Conservation (phyloP, 2,329 filamentous ascomycete genomes). For the Fonsecaea multimorphosa region DNA sequence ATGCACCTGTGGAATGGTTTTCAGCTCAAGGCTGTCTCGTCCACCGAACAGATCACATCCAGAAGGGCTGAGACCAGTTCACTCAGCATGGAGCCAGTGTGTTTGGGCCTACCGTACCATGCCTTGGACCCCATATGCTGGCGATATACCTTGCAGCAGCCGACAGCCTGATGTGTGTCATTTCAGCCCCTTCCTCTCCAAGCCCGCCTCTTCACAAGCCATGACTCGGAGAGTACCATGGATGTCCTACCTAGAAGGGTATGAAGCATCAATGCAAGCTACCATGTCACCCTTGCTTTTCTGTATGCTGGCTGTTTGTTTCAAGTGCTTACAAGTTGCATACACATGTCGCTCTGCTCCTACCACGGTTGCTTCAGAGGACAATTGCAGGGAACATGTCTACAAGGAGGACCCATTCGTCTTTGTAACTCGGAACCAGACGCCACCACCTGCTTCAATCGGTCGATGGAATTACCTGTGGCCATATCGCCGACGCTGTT, state of each 20-base stretch:
- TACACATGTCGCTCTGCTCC: not conserved
- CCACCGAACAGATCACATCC: not conserved
- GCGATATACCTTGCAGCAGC: not conserved
- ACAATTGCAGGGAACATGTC: not conserved
- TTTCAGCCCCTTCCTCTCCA: not conserved
- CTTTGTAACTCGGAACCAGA: not conserved
- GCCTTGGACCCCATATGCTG: not conserved
- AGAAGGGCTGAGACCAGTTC: not conserved
- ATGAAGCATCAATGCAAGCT: not conserved
- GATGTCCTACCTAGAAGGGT: not conserved
- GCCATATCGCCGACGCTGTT: not conserved
- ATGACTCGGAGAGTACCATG: not conserved
- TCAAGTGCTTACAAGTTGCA: constrained; percentile 6
- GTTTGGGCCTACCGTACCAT: not conserved
- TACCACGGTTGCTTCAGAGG: not conserved
- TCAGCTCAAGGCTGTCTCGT: not conserved
- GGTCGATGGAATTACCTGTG: not conserved
- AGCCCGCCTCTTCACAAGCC: not conserved
- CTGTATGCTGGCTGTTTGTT: constrained; percentile 7
- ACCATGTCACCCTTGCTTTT: not conserved
- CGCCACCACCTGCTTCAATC: constrained; percentile 2
- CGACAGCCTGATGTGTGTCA: not conserved
- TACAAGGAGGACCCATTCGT: not conserved
- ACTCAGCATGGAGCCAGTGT: not conserved
- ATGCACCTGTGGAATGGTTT: not conserved